Percentiles rank a stretch among this genome's conserved stretches.
phyloP scores from a whole-genome alignment of 2,329 filamentous ascomycete genomes.

The Myrmaecium sp. region DNA sequence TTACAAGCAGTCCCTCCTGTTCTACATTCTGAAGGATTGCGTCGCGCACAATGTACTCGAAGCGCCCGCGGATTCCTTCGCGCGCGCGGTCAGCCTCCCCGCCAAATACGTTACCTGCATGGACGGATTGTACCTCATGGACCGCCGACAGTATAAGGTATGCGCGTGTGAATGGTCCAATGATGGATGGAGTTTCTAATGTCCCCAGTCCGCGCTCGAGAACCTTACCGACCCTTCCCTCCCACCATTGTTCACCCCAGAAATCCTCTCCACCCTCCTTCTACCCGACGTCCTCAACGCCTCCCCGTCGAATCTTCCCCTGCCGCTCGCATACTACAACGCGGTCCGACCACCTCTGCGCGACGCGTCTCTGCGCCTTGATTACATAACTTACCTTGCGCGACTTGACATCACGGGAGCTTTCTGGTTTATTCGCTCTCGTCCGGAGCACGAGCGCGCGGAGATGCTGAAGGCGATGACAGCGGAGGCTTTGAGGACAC shows the following conservation, averaged over 20 bases:
- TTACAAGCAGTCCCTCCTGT: conserved; percentile 68
- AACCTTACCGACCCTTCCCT: conserved; percentile 66
- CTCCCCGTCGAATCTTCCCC: too few species aligned
- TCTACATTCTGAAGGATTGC: conserved; percentile 67
- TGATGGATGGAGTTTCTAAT: too few species aligned
- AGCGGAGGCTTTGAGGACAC: conserved; percentile 13
- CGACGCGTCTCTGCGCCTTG: conserved; percentile 41
- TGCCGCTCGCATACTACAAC: conserved; percentile 65
- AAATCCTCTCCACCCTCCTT: conserved; percentile 57
- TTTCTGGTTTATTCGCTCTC: conserved; percentile 53
- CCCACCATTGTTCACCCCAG: conserved; percentile 65
- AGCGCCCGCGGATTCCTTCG: conserved; percentile 40
- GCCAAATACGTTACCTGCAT: conserved; percentile 66
- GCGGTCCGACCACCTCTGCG: conserved; percentile 58
- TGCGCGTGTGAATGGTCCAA: background rate
- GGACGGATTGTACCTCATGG: conserved; percentile 66
- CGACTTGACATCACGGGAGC: conserved; percentile 53
- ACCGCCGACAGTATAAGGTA: conserved; percentile 44
- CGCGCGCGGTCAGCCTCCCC: conserved; percentile 47
- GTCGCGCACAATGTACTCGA: conserved; percentile 30
- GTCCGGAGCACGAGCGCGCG: conserved; percentile 43
- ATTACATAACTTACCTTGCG: conserved; percentile 54
- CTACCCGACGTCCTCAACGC: conserved; percentile 45
- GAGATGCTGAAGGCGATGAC: conserved; percentile 52
- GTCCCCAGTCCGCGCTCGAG: conserved; percentile 40